Percentiles rank a stretch among this genome's conserved stretches.
Conservation (phyloP, 75 land plant species). For the Cupressus sempervirens region DNA sequence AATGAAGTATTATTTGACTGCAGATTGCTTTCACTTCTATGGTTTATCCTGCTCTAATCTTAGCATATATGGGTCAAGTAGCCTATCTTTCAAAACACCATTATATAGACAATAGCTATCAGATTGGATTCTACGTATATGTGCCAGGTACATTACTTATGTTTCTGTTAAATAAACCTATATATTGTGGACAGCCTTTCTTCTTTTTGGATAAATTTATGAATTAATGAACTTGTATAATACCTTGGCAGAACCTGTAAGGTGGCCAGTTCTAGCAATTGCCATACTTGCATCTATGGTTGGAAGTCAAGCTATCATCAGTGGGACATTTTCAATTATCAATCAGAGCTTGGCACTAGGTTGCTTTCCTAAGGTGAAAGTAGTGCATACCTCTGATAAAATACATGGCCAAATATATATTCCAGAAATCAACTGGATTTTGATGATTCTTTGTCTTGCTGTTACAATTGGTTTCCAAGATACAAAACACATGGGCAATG, state of each 20-base stretch:
- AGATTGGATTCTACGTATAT: conserved; percentile 46
- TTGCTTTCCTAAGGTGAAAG: conserved; percentile 40
- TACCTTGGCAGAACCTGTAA: conserved; percentile 20
- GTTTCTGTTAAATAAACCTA: not conserved
- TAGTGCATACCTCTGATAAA: conserved; percentile 33
- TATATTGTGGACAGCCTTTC: not conserved
- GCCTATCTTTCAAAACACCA: conserved; percentile 50
- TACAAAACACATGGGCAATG: conserved; percentile 34
- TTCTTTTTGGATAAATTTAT: not conserved
- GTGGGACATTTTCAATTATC: conserved; percentile 33
- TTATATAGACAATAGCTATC: conserved; percentile 9
- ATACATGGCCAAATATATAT: conserved; percentile 35
- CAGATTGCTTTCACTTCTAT: conserved; percentile 54
- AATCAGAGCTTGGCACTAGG: conserved; percentile 32
- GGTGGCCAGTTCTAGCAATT: conserved; percentile 37
- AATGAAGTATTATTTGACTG: not conserved
- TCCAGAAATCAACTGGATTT: conserved; percentile 35
- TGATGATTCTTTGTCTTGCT: conserved; percentile 32
- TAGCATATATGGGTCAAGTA: conserved; percentile 66
- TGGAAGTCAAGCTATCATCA: conserved; percentile 44
- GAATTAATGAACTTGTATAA: not conserved
- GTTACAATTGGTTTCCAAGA: conserved; percentile 27
- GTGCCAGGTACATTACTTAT: conserved; percentile 43
- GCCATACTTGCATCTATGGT: conserved; percentile 38
- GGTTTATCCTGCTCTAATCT: conserved; percentile 50